Percentiles rank a stretch among this genome's conserved stretches.
Evolutionary conservation across 257 asterid genomes (phyloP).

Genomic region (Gentiana dahurica): DNA sequence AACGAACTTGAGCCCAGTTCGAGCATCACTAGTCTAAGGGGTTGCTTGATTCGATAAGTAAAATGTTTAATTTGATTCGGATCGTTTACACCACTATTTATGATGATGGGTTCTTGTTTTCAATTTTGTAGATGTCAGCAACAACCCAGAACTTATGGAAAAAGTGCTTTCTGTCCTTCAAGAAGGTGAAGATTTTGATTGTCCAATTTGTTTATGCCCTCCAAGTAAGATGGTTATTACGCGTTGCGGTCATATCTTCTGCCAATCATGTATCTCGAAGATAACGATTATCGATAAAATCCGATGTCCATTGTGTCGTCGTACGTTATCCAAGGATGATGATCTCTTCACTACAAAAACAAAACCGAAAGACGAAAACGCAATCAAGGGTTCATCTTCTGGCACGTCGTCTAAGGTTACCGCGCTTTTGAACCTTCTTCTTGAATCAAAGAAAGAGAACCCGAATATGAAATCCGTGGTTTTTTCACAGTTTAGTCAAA

Average conservation of each 20-base stretch:
- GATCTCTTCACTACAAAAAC: constrained; percentile 54
- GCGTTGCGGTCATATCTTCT: constrained; percentile 61
- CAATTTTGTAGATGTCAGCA: constrained; percentile 24
- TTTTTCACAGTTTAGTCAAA: constrained; percentile 72
- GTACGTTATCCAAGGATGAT: constrained; percentile 34
- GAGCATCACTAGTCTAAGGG: too few species aligned
- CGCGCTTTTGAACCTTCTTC: constrained; percentile 51
- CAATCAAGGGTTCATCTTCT: background rate
- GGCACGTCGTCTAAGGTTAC: constrained; percentile 53
- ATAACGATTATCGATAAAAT: constrained; percentile 46
- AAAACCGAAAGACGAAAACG: constrained; percentile 23
- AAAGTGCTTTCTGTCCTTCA: constrained; percentile 52
- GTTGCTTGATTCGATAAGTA: too few species aligned
- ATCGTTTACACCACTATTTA: too few species aligned
- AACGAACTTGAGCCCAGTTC: too few species aligned
- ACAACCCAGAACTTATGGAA: constrained; percentile 47
- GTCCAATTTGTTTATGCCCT: constrained; percentile 63
- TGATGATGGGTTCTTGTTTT: too few species aligned
- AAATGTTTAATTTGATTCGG: too few species aligned
- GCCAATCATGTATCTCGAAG: constrained; percentile 57
- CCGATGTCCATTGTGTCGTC: constrained; percentile 78
- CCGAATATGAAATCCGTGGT: constrained; percentile 56
- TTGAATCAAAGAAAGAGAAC: constrained; percentile 30
- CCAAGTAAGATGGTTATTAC: constrained; percentile 53
- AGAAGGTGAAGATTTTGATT: constrained; percentile 72